Percentiles rank a stretch among this genome's conserved stretches.
These are phyloP conservation scores for Closterium sp. DNA, from an alignment of 139 green algal species.

Conservation along the genomic window DNA sequence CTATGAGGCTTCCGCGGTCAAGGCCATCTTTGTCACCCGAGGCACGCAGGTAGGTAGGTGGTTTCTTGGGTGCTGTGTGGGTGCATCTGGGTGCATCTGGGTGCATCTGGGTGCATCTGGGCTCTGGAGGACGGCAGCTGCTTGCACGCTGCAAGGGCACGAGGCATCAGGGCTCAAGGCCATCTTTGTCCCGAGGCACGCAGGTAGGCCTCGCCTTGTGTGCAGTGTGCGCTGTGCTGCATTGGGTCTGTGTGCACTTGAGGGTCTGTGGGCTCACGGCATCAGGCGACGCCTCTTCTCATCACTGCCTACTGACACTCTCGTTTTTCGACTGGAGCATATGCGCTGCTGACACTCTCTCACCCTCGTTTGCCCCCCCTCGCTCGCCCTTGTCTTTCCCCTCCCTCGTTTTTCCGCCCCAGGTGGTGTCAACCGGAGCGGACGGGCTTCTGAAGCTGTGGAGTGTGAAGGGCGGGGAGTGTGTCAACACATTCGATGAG, in stretches of 20 bases:
- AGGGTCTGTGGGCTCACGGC: too few species aligned
- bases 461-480: conserved; percentile 74
- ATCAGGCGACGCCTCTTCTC: too few species aligned
- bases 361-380: too few species aligned
- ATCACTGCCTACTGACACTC: too few species aligned
- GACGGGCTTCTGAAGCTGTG: conserved; percentile 97
- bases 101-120: too few species aligned
- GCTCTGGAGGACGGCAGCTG: conserved; percentile 73
- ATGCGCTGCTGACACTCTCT: too few species aligned
- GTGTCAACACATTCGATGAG: conserved; percentile 83
- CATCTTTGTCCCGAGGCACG: conserved; percentile 75
- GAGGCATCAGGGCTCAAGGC: conserved; percentile 76
- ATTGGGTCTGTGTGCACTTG: too few species aligned
- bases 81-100: conserved; percentile 85
- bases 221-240: too few species aligned
- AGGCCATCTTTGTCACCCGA: conserved; percentile 70
- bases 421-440: conserved; percentile 52
- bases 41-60: conserved; percentile 79
- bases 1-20: conserved; percentile 81
- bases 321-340: conserved; percentile 61
- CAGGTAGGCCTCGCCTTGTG: conserved; percentile 58
- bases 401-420: too few species aligned
- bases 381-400: too few species aligned
- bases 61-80: background rate
- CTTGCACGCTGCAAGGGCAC: conserved; percentile 93